Percentiles rank a stretch among this genome's conserved stretches.
Evolutionary conservation across 176 grass and related monocot genomes (phyloP).

Genomic region (Otatea glauca): DNA sequence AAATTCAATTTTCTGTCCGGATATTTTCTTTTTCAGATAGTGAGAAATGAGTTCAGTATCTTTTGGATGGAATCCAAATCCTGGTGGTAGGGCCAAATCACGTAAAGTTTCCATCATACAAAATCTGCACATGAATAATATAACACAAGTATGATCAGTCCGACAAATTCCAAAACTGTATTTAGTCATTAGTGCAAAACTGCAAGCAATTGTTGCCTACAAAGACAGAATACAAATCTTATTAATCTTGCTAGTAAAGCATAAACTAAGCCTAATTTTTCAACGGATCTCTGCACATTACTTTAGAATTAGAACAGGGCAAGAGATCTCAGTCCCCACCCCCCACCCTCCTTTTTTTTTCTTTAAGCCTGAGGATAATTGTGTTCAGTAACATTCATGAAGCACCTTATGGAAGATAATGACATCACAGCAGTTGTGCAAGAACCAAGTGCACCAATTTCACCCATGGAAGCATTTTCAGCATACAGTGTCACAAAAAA

Average conservation of each 20-base stretch:
- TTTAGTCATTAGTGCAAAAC: not conserved
- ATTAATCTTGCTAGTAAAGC: not conserved
- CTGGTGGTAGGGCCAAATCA: conserved; percentile 58
- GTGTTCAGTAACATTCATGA: not conserved
- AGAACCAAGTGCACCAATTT: not conserved
- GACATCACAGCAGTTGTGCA: not conserved
- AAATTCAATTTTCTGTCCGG: conserved; percentile 63
- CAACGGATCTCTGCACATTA: not conserved
- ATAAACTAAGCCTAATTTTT: not conserved
- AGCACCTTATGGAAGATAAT: not conserved
- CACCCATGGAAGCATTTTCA: not conserved
- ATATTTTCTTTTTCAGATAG: conserved; percentile 86
- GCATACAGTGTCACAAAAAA: not conserved
- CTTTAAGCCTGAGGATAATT: not conserved
- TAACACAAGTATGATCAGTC: conserved; percentile 8
- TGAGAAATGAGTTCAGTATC: conserved; percentile 76
- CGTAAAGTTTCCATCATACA: conserved; percentile 64
- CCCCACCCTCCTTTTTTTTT: not conserved
- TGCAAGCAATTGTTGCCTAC: not conserved
- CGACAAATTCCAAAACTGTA: not conserved
- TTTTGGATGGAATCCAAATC: conserved; percentile 92
- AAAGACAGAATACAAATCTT: not conserved
- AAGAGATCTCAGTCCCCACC: not conserved
- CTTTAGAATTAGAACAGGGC: not conserved
- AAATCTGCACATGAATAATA: conserved; percentile 33